These are phyloP conservation scores for Hortiboletus flavorubellus DNA, from an alignment of 768 basidiomycete species.

Conservation along the genomic window DNA sequence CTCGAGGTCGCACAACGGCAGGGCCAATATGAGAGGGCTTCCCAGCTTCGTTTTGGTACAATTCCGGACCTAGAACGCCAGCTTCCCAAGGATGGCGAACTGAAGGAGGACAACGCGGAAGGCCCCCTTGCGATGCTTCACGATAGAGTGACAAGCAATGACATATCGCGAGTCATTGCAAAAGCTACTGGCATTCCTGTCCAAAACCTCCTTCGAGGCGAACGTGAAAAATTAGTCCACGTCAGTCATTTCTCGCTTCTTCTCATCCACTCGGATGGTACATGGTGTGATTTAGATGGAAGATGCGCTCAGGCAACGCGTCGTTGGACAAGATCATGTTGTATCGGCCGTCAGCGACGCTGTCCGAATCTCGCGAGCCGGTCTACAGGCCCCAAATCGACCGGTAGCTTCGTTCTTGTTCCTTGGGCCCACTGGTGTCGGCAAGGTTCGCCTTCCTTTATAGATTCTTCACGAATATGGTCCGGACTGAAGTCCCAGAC, in stretches of 20 bases:
- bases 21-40: slow-evolving; percentile 83
- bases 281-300: slow-evolving; percentile 66
- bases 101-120: slow-evolving; percentile 40
- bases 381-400: slow-evolving; percentile 81
- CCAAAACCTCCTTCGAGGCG: slow-evolving; percentile 82
- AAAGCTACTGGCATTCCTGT: slow-evolving; percentile 90
- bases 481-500: slow-evolving; percentile 42
- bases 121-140: slow-evolving; percentile 65
- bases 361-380: slow-evolving; percentile 89
- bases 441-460: slow-evolving; percentile 48
- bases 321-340: slow-evolving; percentile 93
- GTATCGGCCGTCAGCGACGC: slow-evolving; percentile 83
- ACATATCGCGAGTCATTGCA: slow-evolving; percentile 86
- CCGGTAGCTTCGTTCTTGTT: slow-evolving; percentile 94
- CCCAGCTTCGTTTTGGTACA: slow-evolving; percentile 75
- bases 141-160: slow-evolving; percentile 84
- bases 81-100: slow-evolving; percentile 54
- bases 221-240: slow-evolving; percentile 85
- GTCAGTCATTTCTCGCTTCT: slow-evolving; percentile 40
- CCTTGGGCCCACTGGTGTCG: slow-evolving; percentile 84
- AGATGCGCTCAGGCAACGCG: slow-evolving; percentile 62
- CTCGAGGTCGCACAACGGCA: slow-evolving; percentile 87
- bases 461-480: neutral
- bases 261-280: neutral
- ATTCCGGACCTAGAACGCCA: slow-evolving; percentile 79